Percentiles rank a stretch among this genome's conserved stretches.
These are phyloP conservation scores for Castanopsis chinensis DNA, from an alignment of 306 rosid species.

Conservation along the genomic window DNA sequence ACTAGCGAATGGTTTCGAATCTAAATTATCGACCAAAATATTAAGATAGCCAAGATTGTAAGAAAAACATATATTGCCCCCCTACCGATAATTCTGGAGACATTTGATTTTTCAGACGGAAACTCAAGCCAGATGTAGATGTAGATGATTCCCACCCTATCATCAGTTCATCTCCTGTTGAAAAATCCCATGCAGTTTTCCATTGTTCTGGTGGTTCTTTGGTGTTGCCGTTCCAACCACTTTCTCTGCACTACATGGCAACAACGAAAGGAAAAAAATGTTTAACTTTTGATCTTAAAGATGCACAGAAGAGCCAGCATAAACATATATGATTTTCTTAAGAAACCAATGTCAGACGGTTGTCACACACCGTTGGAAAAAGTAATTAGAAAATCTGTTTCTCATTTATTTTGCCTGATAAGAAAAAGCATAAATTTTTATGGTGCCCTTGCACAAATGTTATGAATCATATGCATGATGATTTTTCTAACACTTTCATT, in stretches of 20 bases:
- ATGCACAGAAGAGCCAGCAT: neutral
- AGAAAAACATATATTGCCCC: conserved; percentile 8
- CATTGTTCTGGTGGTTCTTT: conserved; percentile 64
- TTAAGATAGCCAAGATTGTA: neutral
- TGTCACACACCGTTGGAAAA: neutral
- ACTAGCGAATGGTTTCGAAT: neutral
- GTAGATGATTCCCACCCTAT: conserved; percentile 60
- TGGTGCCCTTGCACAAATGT: neutral
- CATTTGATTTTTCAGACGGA: conserved; percentile 45
- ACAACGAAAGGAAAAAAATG: conserved; percentile 26
- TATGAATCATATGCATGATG: too few relatives aligned
- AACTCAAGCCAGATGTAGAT: conserved; percentile 53
- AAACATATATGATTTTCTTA: neutral
- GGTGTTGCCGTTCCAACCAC: conserved; percentile 89
- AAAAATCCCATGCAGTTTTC: conserved; percentile 70
- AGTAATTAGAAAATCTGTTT: too few relatives aligned
- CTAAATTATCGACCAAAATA: conserved; percentile 12
- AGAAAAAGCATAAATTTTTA: neutral
- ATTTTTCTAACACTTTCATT: neutral
- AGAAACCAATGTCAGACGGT: neutral
- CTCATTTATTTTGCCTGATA: neutral
- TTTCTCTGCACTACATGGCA: conserved; percentile 83
- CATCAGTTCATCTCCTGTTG: conserved; percentile 75
- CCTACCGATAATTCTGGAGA: conserved; percentile 62
- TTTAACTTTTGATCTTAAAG: conserved; percentile 26